Base-by-base conservation (phyloP, 371 early-diverging fungal genomes). In the Mucor sp. region DNA sequence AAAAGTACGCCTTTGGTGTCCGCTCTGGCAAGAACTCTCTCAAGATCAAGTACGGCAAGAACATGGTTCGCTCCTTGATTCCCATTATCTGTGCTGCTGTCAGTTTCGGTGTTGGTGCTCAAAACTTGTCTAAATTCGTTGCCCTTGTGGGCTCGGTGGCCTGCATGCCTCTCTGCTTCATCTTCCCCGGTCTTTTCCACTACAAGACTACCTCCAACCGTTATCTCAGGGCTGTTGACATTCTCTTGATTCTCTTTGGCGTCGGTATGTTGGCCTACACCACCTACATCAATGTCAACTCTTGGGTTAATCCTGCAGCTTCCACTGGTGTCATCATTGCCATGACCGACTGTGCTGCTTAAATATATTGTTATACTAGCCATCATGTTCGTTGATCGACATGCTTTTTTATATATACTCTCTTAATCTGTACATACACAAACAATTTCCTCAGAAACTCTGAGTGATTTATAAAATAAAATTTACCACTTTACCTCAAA, bases 121-220 rank as follows among this genome's bases (percentile, higher is more conserved):
- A 81, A 41, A 80, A 83, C 35, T 74, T 93, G 48, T 87, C 89
- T 75, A 90, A 90, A 68, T 88, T 93, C 65, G 94, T 93, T 14
- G 80, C 88, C 3, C 79, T 92, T 8, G 81, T 81, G 8, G 81
- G 81, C 25, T 76, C 76, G 0, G 41, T 81, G 27, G 79, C 79
- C 6, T 81, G 81, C 58, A 68, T 78, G 62, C 81, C 81, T 17
- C 73, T 81, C 9, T 78, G 78, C 44, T 81, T 76, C 47, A 76
- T 81, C 21, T 81, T 81, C 59, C 81, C 78, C 17, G 85, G 90
- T 14, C 63, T 80, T 56, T 92, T 94, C 82, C 91, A 92, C 71
- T 83, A 69, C 74, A 88, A 80, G 66, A 70, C 78, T 11, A 80
- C 85, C 3, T 75, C 69, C 43, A 71, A 69, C 9, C 44, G 68